Evolutionary conservation across 352 stramenopile genomes (phyloP), one percentile per base, ranked within the genome.

Genomic region (Pythium utonaiense): DNA sequence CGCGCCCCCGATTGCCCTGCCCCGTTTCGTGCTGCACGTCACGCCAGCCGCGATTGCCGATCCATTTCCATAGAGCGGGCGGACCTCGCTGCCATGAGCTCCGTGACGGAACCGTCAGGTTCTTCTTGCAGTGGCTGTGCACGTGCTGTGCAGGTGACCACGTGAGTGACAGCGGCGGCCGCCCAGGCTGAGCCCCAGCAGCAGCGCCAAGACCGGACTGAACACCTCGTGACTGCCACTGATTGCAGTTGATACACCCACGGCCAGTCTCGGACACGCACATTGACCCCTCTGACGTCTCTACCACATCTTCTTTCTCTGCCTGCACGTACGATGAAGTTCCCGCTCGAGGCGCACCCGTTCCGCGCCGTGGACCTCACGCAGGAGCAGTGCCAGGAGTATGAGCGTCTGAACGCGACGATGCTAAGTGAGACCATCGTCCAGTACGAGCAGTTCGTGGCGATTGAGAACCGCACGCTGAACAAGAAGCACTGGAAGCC

Each of bases 401-500:
- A 69, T n/a, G 27, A 66, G 48, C 19, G 28, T 1, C 28, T 65
- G 1, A 60, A 54, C 16, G n/a, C 41, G 7, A 36, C 25, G 16
- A 28, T 74, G 17, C 38, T 77, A 1, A 24, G 67, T 19, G 57
- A 65, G 31, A 69, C 67, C 16, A 28, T 77, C 22, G 49, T 14
- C 27, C 52, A 72, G 33, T 73, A 77, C 44, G 56, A 74, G 22
- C 34, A 21, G 6, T 71, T 71, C 28, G 60, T 62, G 34, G 51
- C 49, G 30, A 21, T 60, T 8, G 53, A 71, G 24, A 61, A 61
- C 47, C 70, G 69, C 40, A 59, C 54, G 44, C 36, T 77, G 21
- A 47, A 57, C 36, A 60, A 60, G 28, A 69, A 65, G 53, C 50
- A 48, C 4, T 78, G 70, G 70, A 75, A 75, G 38, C 22, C 48